Percentiles rank a stretch among this genome's conserved stretches.
Evolutionary conservation across 305 asterid genomes (phyloP).

Genomic region (Plantago coronopus): DNA sequence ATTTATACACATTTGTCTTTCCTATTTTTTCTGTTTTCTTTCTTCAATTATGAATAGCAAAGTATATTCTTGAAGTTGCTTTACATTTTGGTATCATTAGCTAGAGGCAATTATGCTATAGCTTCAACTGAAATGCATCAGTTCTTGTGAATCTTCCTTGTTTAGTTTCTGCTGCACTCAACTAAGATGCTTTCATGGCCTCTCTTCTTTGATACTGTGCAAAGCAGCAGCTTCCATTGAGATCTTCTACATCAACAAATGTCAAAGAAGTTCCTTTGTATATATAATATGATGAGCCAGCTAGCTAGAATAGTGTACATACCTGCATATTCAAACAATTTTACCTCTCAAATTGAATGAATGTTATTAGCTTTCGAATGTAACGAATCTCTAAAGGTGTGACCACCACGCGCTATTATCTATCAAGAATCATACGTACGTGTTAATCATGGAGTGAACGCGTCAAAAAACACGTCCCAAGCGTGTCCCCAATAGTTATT

Average conservation of each 20-base stretch:
- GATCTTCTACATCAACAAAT: neutral
- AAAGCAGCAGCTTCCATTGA: neutral
- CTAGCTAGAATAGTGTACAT: neutral
- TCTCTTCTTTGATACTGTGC: neutral
- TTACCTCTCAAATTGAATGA: conserved; percentile 14
- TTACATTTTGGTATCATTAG: no score
- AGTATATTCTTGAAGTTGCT: no score
- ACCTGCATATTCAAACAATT: conserved; percentile 4
- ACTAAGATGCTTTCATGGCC: neutral
- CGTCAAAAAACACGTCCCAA: neutral
- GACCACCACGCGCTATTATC: conserved; percentile 43
- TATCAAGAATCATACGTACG: conserved; percentile 11
- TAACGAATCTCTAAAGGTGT: conserved; percentile 38
- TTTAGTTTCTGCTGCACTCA: conserved; percentile 3
- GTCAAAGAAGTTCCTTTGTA: neutral
- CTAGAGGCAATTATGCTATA: no score
- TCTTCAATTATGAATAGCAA: no score
- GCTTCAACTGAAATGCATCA: no score
- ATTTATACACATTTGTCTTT: no score
- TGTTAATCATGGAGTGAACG: neutral
- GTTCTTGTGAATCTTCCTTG: no score
- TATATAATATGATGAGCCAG: neutral
- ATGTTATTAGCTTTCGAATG: neutral
- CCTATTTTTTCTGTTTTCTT: no score
- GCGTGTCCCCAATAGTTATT: neutral